Evolutionary conservation across 257 asterid genomes (phyloP).

Genomic region (Anisodus tanguticus): DNA sequence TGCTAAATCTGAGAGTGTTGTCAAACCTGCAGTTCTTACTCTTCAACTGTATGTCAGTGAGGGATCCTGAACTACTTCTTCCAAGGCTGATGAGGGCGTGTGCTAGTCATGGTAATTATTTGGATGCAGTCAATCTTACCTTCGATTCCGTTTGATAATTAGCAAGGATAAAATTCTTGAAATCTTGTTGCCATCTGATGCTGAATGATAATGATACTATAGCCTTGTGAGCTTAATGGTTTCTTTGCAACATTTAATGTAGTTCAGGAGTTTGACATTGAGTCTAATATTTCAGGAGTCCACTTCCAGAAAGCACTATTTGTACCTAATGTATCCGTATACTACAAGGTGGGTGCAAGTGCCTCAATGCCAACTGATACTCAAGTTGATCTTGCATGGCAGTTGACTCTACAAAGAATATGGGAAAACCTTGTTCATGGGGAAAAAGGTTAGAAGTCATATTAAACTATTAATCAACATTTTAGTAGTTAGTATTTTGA

Average conservation of each 20-base stretch:
- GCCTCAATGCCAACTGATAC: slow-evolving; percentile 54
- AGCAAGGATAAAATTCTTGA: not conserved
- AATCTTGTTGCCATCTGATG: slow-evolving; percentile 15
- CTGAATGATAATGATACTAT: slow-evolving; percentile 24
- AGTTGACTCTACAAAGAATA: slow-evolving; percentile 76
- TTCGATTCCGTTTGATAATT: slow-evolving; percentile 24
- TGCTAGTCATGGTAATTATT: slow-evolving; percentile 73
- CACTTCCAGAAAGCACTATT: slow-evolving; percentile 84
- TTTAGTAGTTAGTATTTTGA: slow-evolving; percentile 12
- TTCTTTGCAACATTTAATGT: slow-evolving; percentile 12
- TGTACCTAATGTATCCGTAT: slow-evolving; percentile 89
- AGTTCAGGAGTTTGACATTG: not conserved
- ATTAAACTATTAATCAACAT: not conserved
- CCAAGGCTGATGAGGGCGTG: slow-evolving; percentile 78
- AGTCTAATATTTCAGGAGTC: slow-evolving; percentile 60
- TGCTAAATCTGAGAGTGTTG: slow-evolving; percentile 14
- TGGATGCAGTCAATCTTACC: slow-evolving; percentile 31
- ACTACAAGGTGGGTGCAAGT: slow-evolving; percentile 77
- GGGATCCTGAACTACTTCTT: slow-evolving; percentile 94
- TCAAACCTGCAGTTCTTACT: slow-evolving; percentile 75
- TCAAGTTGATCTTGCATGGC: slow-evolving; percentile 92
- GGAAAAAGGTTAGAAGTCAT: slow-evolving; percentile 57
- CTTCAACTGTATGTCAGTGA: slow-evolving; percentile 96
- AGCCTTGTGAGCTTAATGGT: not conserved
- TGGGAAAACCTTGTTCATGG: slow-evolving; percentile 75